Evolutionary conservation across 176 grass and related monocot species (phyloP).

Genomic region (barley (Hordeum vulgare)): DNA sequence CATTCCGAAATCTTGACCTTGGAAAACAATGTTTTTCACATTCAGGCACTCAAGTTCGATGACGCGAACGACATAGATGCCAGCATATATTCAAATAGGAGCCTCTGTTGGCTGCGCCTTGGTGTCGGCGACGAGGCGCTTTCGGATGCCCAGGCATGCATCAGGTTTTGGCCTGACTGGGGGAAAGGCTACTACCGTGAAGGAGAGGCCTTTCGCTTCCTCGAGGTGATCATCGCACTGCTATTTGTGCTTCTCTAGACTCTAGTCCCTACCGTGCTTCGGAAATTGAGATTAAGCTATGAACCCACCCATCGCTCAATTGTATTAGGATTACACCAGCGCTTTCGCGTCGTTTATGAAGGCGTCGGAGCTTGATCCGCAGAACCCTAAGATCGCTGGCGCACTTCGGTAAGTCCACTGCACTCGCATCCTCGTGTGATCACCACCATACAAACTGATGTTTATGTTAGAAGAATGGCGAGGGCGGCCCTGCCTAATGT

Average conservation of each 20-base stretch:
- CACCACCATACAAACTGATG: too few species aligned
- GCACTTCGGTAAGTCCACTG: not conserved
- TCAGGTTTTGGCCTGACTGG: not conserved
- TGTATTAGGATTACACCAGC: not conserved
- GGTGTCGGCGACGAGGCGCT: not conserved
- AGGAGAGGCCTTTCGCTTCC: conserved; percentile 6
- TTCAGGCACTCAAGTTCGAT: not conserved
- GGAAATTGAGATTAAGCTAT: not conserved
- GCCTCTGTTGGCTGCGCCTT: not conserved
- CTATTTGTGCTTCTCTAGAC: not conserved
- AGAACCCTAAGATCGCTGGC: not conserved
- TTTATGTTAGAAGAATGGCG: too few species aligned
- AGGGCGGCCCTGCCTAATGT: not conserved
- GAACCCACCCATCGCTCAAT: not conserved
- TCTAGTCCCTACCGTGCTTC: not conserved
- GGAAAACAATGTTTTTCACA: not conserved
- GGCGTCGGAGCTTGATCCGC: not conserved
- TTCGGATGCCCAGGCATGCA: conserved; percentile 1
- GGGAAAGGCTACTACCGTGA: conserved; percentile 3
- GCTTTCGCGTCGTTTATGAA: not conserved
- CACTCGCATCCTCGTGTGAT: not conserved
- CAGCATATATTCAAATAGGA: not conserved
- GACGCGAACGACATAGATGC: not conserved
- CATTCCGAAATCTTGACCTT: not conserved
- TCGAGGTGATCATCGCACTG: not conserved